A percentile compares a stretch with the other conserved stretches of the same genome.
Conservation (phyloP, 2,329 filamentous ascomycete genomes). For the Ilyonectria mors-panacis region DNA sequence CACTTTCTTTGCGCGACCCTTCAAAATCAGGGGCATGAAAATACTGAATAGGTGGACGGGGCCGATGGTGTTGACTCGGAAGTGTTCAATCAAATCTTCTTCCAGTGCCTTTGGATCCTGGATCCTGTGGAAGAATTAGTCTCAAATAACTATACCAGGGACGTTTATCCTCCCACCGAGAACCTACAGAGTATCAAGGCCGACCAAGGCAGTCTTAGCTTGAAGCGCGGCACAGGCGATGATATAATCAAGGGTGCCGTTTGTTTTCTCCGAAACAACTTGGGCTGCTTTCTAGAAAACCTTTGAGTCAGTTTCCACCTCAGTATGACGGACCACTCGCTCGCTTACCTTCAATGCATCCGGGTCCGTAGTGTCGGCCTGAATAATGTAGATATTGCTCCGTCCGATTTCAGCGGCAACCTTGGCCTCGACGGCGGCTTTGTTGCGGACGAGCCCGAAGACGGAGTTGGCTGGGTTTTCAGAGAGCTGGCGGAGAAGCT, state of each 20-base stretch:
- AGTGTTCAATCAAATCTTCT: conserved; percentile 34
- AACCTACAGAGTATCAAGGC: conserved; percentile 11
- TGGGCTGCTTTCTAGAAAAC: conserved; percentile 36
- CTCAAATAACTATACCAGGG: conserved; percentile 12
- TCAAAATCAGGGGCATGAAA: conserved; percentile 67
- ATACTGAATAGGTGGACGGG: conserved; percentile 66
- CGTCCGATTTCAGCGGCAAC: conserved; percentile 50
- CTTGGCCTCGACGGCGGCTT: conserved; percentile 54
- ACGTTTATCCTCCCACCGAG: conserved; percentile 14
- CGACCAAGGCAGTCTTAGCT: conserved; percentile 13
- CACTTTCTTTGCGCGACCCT: conserved; percentile 67
- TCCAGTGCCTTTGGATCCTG: conserved; percentile 19
- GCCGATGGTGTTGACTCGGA: conserved; percentile 65
- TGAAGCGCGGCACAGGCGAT: conserved; percentile 60
- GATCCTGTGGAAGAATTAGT: conserved; percentile 14
- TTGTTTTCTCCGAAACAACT: conserved; percentile 51
- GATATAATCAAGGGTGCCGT: conserved; percentile 63
- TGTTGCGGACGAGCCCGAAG: conserved; percentile 61
- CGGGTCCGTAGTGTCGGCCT: conserved; percentile 25
- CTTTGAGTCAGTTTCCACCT: conserved; percentile 12
- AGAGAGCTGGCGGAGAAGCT: conserved; percentile 59
- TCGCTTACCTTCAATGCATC: conserved; percentile 23
- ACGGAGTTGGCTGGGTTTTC: conserved; percentile 56
- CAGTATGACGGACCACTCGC: conserved; percentile 3
- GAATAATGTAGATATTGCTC: conserved; percentile 29